A percentile compares a stretch with the other conserved stretches of the same genome.
Evolutionary conservation across 2,329 filamentous ascomycete genomes (phyloP).

Genomic region (Pseudofabraea citricarpa): DNA sequence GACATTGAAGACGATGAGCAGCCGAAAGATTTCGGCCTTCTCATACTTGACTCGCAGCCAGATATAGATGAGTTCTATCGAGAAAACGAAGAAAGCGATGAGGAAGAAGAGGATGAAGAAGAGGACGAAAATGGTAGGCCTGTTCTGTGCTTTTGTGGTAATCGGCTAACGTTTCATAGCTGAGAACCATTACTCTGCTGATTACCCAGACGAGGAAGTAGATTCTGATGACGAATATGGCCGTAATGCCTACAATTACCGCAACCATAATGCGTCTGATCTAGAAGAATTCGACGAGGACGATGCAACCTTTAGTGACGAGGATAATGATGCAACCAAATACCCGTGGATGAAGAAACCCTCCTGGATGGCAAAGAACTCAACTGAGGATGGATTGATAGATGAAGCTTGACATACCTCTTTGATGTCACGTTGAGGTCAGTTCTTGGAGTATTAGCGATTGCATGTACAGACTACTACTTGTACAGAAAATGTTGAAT

Average conservation of each 20-base stretch:
- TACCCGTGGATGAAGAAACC: conserved; percentile 21
- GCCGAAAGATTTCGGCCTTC: conserved; percentile 40
- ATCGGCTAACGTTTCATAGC: conserved; percentile 38
- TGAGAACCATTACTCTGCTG: conserved; percentile 73
- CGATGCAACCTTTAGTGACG: conserved; percentile 20
- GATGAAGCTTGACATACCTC: conserved; percentile 3
- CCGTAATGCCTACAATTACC: conserved; percentile 49
- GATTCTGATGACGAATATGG: conserved; percentile 65
- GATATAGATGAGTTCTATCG: conserved; percentile 54
- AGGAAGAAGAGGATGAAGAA: conserved; percentile 59
- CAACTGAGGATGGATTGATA: not conserved
- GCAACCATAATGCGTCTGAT: conserved; percentile 32
- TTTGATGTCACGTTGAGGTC: conserved; percentile 1
- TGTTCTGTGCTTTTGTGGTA: not conserved
- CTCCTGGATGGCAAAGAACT: conserved; percentile 8
- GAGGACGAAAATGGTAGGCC: conserved; percentile 60
- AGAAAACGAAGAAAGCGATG: conserved; percentile 56
- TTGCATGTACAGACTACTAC: not conserved
- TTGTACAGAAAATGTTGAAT: not conserved
- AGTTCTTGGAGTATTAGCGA: not conserved
- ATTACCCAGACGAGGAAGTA: conserved; percentile 77
- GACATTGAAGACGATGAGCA: conserved; percentile 40
- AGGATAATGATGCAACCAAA: conserved; percentile 18
- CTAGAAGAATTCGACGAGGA: conserved; percentile 23
- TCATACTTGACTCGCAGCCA: conserved; percentile 27